These are phyloP conservation scores for Poa annua DNA, from an alignment of 176 grass and related monocot genomes.

Conservation along the genomic window DNA sequence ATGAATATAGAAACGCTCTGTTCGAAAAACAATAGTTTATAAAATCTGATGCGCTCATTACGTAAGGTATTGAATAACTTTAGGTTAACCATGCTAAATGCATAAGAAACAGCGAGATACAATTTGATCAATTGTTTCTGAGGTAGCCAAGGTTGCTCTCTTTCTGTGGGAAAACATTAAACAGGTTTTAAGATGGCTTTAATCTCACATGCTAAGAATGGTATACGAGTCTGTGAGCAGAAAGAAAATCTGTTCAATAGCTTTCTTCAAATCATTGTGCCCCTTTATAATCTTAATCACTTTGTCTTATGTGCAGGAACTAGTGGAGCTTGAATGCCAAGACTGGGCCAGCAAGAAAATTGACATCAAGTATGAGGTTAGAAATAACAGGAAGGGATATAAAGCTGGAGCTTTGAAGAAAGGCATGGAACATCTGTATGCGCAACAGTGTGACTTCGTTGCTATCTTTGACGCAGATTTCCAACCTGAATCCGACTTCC, in stretches of 20 bases:
- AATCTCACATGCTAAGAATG: constrained; percentile 23
- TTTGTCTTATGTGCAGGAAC: constrained; percentile 54
- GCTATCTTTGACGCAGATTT: constrained; percentile 97
- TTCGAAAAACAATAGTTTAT: not conserved
- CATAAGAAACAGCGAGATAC: not conserved
- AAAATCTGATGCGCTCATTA: not conserved
- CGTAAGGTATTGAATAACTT: not conserved
- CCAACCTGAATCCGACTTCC: constrained; percentile 87
- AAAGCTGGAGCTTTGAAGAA: constrained; percentile 93
- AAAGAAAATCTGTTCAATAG: constrained; percentile 1
- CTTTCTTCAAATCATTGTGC: constrained; percentile 27
- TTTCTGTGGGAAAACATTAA: constrained; percentile 8
- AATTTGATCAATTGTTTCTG: constrained; percentile 14
- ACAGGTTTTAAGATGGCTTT: not conserved
- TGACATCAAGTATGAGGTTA: constrained; percentile 88
- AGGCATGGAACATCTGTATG: constrained; percentile 77
- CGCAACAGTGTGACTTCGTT: constrained; percentile 77
- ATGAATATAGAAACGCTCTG: not conserved
- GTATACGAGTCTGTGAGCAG: not conserved
- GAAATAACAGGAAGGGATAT: constrained; percentile 90
- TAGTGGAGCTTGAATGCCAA: constrained; percentile 89
- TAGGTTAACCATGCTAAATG: constrained; percentile 4
- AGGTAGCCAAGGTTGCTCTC: constrained; percentile 19
- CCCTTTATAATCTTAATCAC: not conserved
- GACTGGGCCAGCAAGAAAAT: constrained; percentile 73